Evolutionary conservation across 139 green algal species (phyloP), one percentile per base, ranked within the genome.

Genomic region (Dunaliella sp.): DNA sequence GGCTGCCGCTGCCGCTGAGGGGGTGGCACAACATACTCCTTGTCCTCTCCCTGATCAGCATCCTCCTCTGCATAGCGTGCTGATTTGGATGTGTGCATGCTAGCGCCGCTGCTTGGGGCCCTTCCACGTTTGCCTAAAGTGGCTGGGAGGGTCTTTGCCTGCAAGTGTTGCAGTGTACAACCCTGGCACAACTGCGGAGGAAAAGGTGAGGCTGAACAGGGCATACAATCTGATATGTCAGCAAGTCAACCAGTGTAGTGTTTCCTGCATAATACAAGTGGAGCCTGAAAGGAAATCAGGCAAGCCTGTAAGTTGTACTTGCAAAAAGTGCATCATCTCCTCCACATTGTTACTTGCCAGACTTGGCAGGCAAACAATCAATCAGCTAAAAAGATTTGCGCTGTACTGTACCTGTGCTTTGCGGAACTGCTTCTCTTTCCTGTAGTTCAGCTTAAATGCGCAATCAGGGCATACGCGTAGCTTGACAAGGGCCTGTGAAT

Each of bases 381-480:
- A 30, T 21, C 58, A 36, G 73, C 73, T 78, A 22, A 36, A 7
- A 33, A 16, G n/a, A 31, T 28, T 31, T 33, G 76, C 3, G 28
- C 31, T 1, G 38, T 77, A 2, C 38, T 38, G 73, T 16, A 38
- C 81, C 57, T 85, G 81, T 34, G 79, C 73, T 34, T 88, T 86
- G 3, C 37, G 16, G 37, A 77, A 88, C 32, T 81, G 28, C 31
- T 79, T 88, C 80, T 88, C 87, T 33, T 38, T 30, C 80, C 80
- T 86, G 73, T 97, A 95, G 87, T 97, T 97, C 1, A 98, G 94
- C 91, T 98, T 95, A 59, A 91, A 86, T 28, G 94, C 93, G 86
- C 96, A 96, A 32, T 92, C 87, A 7, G 93, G 92, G 81, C 96
- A 98, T 25, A 98, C 34, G 16, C 96, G 89, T 48, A 97, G 88